A percentile compares a stretch with the other conserved stretches of the same genome.
These are phyloP conservation scores for Aspergillus biplanus DNA, from an alignment of 495 filamentous ascomycete genomes.

Conservation along the genomic window DNA sequence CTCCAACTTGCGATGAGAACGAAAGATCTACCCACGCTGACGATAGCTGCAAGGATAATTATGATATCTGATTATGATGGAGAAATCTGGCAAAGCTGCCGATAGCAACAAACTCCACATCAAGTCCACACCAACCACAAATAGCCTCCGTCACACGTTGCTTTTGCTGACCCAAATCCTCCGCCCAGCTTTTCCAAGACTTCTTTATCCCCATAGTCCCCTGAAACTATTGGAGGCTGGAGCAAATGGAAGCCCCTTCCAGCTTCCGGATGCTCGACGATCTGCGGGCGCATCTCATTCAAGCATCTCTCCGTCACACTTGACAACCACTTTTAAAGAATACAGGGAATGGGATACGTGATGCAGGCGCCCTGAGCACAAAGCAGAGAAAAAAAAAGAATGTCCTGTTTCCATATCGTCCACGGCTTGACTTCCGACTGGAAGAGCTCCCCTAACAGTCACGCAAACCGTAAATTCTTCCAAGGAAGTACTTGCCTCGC, in stretches of 20 bases:
- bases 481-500: neutral
- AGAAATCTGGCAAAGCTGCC: slow-evolving; percentile 11
- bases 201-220: slow-evolving; percentile 20
- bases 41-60: slow-evolving; percentile 10
- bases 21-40: slow-evolving; percentile 3
- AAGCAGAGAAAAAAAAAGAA: neutral
- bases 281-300: slow-evolving; percentile 2
- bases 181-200: slow-evolving; percentile 22
- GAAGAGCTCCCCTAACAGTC: slow-evolving; percentile 14
- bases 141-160: slow-evolving; percentile 34
- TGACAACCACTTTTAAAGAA: neutral
- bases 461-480: neutral
- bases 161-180: slow-evolving; percentile 16
- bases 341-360: neutral
- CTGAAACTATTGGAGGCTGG: slow-evolving; percentile 22
- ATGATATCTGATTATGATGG: slow-evolving; percentile 17
- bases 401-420: slow-evolving; percentile 4
- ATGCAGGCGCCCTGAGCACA: neutral
- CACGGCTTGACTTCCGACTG: slow-evolving; percentile 16
- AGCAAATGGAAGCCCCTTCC: neutral
- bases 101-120: slow-evolving; percentile 28
- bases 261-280: neutral
- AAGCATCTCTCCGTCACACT: neutral
- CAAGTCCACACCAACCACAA: slow-evolving; percentile 36
- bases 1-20: neutral